Percentiles rank a stretch among this genome's conserved stretches.
Evolutionary conservation across 345 rosid genomes (phyloP).

Genomic region (Nasturtium officinale): DNA sequence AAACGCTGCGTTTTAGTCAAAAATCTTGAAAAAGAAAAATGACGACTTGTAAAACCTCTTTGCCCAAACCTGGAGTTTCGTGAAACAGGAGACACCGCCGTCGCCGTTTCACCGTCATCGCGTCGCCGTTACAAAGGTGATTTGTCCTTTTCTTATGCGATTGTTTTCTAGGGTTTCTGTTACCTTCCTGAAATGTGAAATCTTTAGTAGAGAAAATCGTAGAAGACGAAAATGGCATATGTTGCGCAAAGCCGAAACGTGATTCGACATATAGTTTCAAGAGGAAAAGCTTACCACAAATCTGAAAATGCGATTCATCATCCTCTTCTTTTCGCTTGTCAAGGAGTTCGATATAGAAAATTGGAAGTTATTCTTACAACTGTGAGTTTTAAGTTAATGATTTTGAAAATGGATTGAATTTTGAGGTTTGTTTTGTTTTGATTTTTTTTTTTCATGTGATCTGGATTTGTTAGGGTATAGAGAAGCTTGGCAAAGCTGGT

Average conservation of each 20-base stretch:
- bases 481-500: conserved; percentile 95
- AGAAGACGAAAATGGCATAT: conserved; percentile 34
- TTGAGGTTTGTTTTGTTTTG: too few relatives aligned
- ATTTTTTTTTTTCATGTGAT: conserved; percentile 6
- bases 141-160: not conserved
- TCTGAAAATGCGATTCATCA: conserved; percentile 54
- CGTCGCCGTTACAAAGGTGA: conserved; percentile 8
- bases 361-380: conserved; percentile 91
- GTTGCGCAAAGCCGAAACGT: conserved; percentile 38
- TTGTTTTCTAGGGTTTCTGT: not conserved
- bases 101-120: not conserved
- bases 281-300: conserved; percentile 38
- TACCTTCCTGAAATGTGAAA: not conserved
- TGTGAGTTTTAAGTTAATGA: conserved; percentile 45
- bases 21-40: too few relatives aligned
- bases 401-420: too few relatives aligned
- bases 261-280: conserved; percentile 35
- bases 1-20: conserved; percentile 1
- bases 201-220: conserved; percentile 3
- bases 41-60: not conserved
- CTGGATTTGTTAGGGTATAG: conserved; percentile 55
- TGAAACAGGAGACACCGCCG: not conserved
- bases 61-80: not conserved
- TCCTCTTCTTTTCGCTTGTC: conserved; percentile 69
- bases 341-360: conserved; percentile 80